These are phyloP conservation scores for Gnomoniopsis sp. DNA, from an alignment of 2,329 filamentous ascomycete genomes.

Conservation along the genomic window DNA sequence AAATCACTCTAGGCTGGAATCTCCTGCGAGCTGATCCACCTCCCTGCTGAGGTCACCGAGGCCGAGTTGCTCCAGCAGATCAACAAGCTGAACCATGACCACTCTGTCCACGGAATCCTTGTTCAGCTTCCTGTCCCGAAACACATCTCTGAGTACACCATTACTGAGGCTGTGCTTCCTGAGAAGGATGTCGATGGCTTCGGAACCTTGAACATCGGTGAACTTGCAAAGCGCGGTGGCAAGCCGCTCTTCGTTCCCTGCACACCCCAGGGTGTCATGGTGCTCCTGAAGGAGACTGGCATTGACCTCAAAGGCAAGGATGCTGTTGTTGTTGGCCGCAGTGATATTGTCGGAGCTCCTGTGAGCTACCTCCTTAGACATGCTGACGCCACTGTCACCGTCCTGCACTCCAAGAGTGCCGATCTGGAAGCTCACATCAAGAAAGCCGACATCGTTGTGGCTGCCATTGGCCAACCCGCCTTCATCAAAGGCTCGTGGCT, in stretches of 20 bases:
- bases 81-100: conserved; percentile 78
- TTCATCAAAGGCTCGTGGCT: conserved; percentile 96
- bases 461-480: conserved; percentile 81
- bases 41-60: conserved; percentile 77
- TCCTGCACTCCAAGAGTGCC: conserved; percentile 87
- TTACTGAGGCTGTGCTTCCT: conserved; percentile 87
- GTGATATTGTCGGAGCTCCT: conserved; percentile 95
- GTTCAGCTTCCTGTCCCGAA: conserved; percentile 89
- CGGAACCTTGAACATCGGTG: conserved; percentile 89
- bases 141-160: conserved; percentile 82
- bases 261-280: conserved; percentile 97
- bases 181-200: conserved; percentile 99
- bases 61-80: conserved; percentile 83
- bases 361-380: conserved; percentile 95
- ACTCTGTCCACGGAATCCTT: conserved; percentile 82
- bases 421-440: conserved; percentile 72
- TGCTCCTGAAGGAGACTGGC: conserved; percentile 77
- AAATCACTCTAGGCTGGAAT: conserved; percentile 70
- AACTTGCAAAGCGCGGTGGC: conserved; percentile 92
- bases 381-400: conserved; percentile 92
- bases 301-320: conserved; percentile 85
- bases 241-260: conserved; percentile 87
- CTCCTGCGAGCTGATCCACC: conserved; percentile 79
- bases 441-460: conserved; percentile 83
- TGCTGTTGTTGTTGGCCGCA: conserved; percentile 89